Evolutionary conservation across 495 filamentous ascomycete species (phyloP), one percentile per base, ranked within the genome.

Genomic region (Rhypophila decipiens): DNA sequence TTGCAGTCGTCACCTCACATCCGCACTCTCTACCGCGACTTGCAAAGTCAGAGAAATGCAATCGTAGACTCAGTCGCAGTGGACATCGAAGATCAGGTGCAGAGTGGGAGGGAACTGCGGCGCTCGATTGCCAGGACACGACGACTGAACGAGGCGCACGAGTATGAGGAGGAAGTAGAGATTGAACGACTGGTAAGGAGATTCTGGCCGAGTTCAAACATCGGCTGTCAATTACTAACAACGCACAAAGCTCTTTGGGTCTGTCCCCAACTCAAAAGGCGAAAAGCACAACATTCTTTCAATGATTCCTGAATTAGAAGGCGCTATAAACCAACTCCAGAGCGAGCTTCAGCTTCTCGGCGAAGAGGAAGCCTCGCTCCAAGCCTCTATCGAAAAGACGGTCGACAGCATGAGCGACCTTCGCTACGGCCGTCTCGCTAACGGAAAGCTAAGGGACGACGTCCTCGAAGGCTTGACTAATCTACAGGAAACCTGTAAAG

Each of bases 321-420:
- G 68, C 24, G 86, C 88, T 4, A 77, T 78, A 42, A 58, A 62
- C 17, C 76, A 78, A 55, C 66, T 93, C 22, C 83, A 90, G 59
- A 71, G 63, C 17, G 84, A 91, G 47, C 77, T 88, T 49, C 62
- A 68, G 42, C 67, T 59, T 21, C 64, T 88, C 22, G 84, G 88
- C 52, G 59, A 74, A 42, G 82, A 91, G 50, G 80, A 85, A 27
- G 70, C 76, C 0, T 50, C 53, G 2, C 66, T 89, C 11, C 60
- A 89, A 23, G 70, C 74, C 9, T 74, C 82, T 29, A 74, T 90
- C 37, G 73, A 74, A 47, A 68, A 73, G 24, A 83, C 76, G 1
- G 77, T 89, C 24, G 83, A 82, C 22, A 78, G 79, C 38, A 63
- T 95, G 68, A 91, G 87, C 58, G 88, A 93, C 59, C 74, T 94